Conservation (phyloP, 495 filamentous ascomycete genomes). For the Aspergillus baeticus region DNA sequence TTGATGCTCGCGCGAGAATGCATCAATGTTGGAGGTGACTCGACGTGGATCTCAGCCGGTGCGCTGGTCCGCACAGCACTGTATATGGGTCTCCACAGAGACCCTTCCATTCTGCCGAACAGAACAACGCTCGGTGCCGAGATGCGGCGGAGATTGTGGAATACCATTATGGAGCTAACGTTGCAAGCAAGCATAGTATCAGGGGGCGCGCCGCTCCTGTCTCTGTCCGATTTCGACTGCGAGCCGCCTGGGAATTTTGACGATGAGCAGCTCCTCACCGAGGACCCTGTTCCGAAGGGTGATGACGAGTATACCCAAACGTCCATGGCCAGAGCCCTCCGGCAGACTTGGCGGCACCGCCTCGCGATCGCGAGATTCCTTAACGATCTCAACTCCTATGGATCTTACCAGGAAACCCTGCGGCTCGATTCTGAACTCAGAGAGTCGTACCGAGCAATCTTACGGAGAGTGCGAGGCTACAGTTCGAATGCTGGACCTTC, state of each 20-base stretch:
- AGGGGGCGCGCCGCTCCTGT: slow-evolving; percentile 50
- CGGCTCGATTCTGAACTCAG: slow-evolving; percentile 38
- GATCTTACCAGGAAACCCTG: slow-evolving; percentile 38
- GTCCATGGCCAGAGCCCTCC: slow-evolving; percentile 45
- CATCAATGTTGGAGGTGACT: slow-evolving; percentile 44
- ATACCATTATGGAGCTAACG: slow-evolving; percentile 54
- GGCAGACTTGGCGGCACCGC: slow-evolving; percentile 43
- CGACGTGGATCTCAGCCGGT: slow-evolving; percentile 59
- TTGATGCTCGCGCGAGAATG: slow-evolving; percentile 47
- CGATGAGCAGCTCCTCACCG: slow-evolving; percentile 34
- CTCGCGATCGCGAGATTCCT: slow-evolving; percentile 46
- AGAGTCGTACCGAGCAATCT: slow-evolving; percentile 28
- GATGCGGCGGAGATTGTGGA: slow-evolving; percentile 62
- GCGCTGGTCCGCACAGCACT: slow-evolving; percentile 54
- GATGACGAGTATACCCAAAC: slow-evolving; percentile 42
- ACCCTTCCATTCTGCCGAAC: slow-evolving; percentile 47
- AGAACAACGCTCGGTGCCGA: slow-evolving; percentile 48
- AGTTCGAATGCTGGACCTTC: slow-evolving; percentile 18
- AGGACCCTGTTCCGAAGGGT: slow-evolving; percentile 25
- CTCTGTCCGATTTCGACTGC: slow-evolving; percentile 53
- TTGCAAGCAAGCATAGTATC: slow-evolving; percentile 53
- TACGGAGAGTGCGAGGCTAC: slow-evolving; percentile 36
- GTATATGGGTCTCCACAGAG: slow-evolving; percentile 61
- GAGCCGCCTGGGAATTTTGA: slow-evolving; percentile 50
- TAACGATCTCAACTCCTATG: slow-evolving; percentile 38